Conservation (phyloP, 306 rosid species). For the Betula pendula region DNA sequence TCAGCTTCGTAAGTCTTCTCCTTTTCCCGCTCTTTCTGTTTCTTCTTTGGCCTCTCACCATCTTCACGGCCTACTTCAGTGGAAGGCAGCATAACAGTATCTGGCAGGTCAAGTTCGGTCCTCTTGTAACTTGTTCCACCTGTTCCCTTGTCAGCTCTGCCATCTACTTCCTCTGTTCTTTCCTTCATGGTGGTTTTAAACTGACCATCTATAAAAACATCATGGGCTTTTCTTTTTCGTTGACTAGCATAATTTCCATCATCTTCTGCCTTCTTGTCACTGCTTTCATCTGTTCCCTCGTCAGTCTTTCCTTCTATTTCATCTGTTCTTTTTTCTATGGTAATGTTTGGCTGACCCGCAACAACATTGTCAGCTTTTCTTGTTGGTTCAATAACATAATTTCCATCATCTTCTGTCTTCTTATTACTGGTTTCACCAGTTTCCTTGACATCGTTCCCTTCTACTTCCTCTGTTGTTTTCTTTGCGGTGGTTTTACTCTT, state of each 20-base stretch:
- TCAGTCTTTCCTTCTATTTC: slow-evolving; percentile 35
- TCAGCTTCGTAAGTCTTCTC: slow-evolving; percentile 4
- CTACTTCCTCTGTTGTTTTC: slow-evolving; percentile 32
- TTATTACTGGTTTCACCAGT: slow-evolving; percentile 35
- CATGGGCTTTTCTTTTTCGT: slow-evolving; percentile 29
- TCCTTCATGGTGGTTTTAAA: slow-evolving; percentile 28
- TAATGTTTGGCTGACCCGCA: slow-evolving; percentile 34
- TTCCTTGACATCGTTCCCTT: slow-evolving; percentile 33
- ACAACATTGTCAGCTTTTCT: slow-evolving; percentile 31
- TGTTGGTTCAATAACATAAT: slow-evolving; percentile 22
- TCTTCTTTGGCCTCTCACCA: slow-evolving; percentile 35
- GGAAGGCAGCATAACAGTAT: no score
- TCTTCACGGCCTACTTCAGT: background rate
- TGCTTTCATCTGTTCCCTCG: slow-evolving; percentile 30
- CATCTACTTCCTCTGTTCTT: slow-evolving; percentile 35
- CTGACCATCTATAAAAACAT: slow-evolving; percentile 39
- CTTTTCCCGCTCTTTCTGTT: slow-evolving; percentile 29
- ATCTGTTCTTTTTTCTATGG: slow-evolving; percentile 16
- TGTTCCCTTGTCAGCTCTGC: slow-evolving; percentile 26
- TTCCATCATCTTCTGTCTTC: slow-evolving; percentile 36
- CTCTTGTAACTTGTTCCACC: slow-evolving; percentile 36
- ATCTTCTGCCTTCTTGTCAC: slow-evolving; percentile 35
- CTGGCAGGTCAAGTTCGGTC: slow-evolving; percentile 20
- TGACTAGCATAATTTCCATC: slow-evolving; percentile 22
- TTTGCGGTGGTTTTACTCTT: slow-evolving; percentile 36